Conservation (phyloP, 2,329 filamentous ascomycete genomes). For the Ceratocystis destructans region DNA sequence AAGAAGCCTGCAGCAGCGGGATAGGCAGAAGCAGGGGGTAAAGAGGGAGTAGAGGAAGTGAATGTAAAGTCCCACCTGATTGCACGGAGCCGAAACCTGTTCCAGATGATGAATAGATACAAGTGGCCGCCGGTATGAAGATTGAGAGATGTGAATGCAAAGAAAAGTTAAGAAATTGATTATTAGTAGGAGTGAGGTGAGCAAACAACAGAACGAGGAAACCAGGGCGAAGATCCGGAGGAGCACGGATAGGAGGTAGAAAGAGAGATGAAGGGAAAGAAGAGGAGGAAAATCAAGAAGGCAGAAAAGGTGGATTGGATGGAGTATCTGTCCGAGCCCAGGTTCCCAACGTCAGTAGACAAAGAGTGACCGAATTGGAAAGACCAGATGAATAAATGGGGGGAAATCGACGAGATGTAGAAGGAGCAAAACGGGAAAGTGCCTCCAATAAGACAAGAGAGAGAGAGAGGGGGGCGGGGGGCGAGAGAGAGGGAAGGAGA, state of each 20-base stretch:
- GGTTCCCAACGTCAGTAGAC: background rate
- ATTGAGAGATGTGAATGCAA: background rate
- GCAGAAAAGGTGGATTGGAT: background rate
- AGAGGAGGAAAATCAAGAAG: background rate
- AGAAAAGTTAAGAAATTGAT: background rate
- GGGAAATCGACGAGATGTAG: background rate
- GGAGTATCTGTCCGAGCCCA: background rate
- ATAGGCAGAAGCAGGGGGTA: background rate
- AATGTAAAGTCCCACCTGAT: background rate
- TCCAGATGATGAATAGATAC: background rate
- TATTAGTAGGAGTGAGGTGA: background rate
- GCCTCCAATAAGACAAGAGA: background rate
- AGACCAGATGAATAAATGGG: background rate
- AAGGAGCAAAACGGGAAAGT: slow-evolving; percentile 1
- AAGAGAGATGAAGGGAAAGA: background rate
- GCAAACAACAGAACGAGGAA: background rate
- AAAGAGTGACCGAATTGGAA: background rate
- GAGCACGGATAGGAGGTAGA: background rate
- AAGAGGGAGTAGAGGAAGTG: background rate
- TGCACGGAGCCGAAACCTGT: background rate
- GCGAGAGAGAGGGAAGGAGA: background rate
- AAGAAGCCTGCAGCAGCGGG: background rate
- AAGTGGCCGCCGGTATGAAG: background rate
- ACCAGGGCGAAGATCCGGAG: background rate
- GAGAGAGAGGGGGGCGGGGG: too few relatives aligned